Evolutionary conservation across 805 yeast species (phyloP), one percentile per base, ranked within the genome.

Genomic region (Wickerhamomyces strasburgensis): DNA sequence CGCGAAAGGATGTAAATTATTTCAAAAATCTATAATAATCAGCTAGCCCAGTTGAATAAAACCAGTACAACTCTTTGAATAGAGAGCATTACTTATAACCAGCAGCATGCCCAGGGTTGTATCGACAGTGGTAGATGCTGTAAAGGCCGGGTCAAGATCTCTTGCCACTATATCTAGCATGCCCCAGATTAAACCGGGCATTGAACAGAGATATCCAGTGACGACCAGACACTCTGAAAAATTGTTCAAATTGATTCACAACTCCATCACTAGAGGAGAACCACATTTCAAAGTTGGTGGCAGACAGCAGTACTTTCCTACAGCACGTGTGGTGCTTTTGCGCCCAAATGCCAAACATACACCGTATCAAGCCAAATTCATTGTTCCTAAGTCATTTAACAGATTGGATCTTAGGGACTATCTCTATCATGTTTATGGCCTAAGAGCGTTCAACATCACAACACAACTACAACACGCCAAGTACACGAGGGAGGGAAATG

Each of bases 291-390:
- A 68, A 28, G 75, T 84, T 6, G 98, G 98, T 52, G 80, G 76
- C 5, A 77, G 73, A 47, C 69, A 83, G 45, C 68, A 84, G 8
- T 89, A 77, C 58, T 84, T 90, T 60, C 98, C 98, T 23, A 78
- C 78, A 44, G 96, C 94, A 1, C 70, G 90, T 44, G 69, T 90
- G 27, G 76, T 84, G 34, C 67, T 90, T 23, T 64, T 93, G 44
- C 75, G 95, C 56, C 96, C 97, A 29, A 84, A 84, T 54, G 96
- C 98, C n/a, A 85, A 85, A 56, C 95, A 86, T 62, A 84, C 96
- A 0, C 99, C 99, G 33, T 89, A 84, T 64, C 97, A 88, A 62
- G 98, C 98, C 34, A 88, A 87, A 60, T 93, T 93, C 62, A 77
- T 85, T 46, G 98, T 94, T 14, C 98, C 99, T 13, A 78, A 84